A percentile compares a stretch with the other conserved stretches of the same genome.
Conservation (phyloP, 140 eudicot species). For the Ambrosia hybrid region DNA sequence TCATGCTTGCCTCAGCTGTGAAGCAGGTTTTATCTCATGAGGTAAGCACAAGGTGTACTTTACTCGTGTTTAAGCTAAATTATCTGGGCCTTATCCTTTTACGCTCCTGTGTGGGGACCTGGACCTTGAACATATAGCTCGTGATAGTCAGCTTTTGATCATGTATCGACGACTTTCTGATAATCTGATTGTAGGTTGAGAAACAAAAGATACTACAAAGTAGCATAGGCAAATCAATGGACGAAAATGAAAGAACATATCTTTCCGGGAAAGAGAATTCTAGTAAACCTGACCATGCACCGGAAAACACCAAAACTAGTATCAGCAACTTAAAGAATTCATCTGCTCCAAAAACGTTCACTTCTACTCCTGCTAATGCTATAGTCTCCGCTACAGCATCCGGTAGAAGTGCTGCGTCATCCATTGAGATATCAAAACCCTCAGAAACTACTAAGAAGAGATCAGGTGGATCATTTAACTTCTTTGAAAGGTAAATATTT, state of each 20-base stretch:
- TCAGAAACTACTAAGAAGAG: constrained; percentile 52
- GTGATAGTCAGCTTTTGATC: background rate
- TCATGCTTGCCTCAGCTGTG: constrained; percentile 68
- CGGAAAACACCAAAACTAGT: constrained; percentile 28
- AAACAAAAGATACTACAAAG: constrained; percentile 78
- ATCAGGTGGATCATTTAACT: constrained; percentile 43
- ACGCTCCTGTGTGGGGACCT: background rate
- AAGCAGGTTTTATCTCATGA: constrained; percentile 86
- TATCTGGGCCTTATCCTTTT: no score
- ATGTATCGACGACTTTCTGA: background rate
- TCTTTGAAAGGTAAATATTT: constrained; percentile 72
- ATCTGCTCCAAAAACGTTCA: constrained; percentile 8
- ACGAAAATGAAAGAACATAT: constrained; percentile 28
- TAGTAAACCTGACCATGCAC: constrained; percentile 29
- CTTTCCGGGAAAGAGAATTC: constrained; percentile 30
- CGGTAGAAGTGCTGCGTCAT: constrained; percentile 21
- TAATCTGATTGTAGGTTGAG: constrained; percentile 58
- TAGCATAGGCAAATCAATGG: constrained; percentile 44
- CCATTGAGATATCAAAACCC: constrained; percentile 31
- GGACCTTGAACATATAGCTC: background rate
- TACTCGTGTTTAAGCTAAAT: background rate
- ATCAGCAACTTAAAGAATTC: constrained; percentile 28
- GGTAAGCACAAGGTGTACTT: constrained; percentile 43
- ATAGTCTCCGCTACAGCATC: constrained; percentile 23
- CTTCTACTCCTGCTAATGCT: constrained; percentile 16